phyloP scores from a whole-genome alignment of 352 stramenopile genomes.

The Globisporangium paddicum region DNA sequence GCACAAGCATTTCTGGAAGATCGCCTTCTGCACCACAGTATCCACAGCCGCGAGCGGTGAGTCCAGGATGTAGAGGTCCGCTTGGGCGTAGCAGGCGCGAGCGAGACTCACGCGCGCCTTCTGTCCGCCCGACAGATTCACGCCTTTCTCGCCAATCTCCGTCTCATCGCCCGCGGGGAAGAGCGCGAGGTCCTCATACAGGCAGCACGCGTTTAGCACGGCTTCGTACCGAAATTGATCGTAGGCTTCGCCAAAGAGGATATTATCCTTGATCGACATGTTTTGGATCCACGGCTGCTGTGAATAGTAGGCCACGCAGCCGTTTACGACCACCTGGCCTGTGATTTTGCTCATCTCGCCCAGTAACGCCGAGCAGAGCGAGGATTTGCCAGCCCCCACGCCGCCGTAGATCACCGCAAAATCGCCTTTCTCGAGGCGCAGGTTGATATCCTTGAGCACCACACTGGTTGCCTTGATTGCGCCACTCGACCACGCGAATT shows the following conservation, averaged over 20 bases:
- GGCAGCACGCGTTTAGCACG: conserved; percentile 42
- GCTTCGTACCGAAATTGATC: conserved; percentile 33
- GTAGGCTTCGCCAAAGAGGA: conserved; percentile 83
- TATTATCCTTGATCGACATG: conserved; percentile 53
- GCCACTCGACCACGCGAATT: too few relatives aligned
- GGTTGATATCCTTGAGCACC: conserved; percentile 50
- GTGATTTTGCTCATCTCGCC: conserved; percentile 81
- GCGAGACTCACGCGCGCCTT: conserved; percentile 58
- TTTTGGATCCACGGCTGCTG: conserved; percentile 93
- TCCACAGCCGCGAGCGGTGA: conserved; percentile 89
- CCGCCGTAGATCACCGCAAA: conserved; percentile 87
- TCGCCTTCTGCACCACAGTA: conserved; percentile 86
- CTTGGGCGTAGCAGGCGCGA: conserved; percentile 52
- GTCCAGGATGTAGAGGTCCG: conserved; percentile 40
- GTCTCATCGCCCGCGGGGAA: conserved; percentile 54
- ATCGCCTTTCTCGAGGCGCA: conserved; percentile 56
- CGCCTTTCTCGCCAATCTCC: conserved; percentile 27
- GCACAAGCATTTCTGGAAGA: conserved; percentile 61
- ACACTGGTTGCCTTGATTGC: neutral
- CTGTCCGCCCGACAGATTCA: conserved; percentile 62
- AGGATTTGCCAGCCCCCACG: conserved; percentile 91
- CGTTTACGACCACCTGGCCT: conserved; percentile 15
- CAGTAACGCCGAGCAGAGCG: conserved; percentile 87
- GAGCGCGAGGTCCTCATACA: conserved; percentile 51
- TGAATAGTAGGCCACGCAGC: conserved; percentile 71